A percentile compares a stretch with the other conserved stretches of the same genome.
These are phyloP conservation scores for Hyphochytrium catenoides DNA, from an alignment of 352 stramenopile species.

Conservation along the genomic window DNA sequence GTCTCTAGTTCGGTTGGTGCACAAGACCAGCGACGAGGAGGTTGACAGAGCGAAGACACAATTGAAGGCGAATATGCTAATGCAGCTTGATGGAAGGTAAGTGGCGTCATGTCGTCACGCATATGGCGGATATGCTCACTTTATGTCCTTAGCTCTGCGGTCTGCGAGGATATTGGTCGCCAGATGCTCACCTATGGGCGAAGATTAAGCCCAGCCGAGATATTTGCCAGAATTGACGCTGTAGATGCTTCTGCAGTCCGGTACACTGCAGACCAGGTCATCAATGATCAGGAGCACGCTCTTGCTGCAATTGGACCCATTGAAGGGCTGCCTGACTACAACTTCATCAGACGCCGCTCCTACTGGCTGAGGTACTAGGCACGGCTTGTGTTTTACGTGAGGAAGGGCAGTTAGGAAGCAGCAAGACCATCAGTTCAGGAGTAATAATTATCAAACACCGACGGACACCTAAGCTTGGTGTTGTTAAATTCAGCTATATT, in stretches of 20 bases:
- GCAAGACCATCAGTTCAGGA: no score
- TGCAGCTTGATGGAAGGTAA: conserved; percentile 95
- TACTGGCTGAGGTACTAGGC: conserved; percentile 88
- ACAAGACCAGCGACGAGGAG: conserved; percentile 91
- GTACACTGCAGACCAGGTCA: conserved; percentile 49
- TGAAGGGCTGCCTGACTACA: conserved; percentile 97
- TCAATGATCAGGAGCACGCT: conserved; percentile 98
- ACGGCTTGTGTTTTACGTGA: no score
- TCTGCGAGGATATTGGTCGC: conserved; percentile 98
- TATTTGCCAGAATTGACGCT: conserved; percentile 96
- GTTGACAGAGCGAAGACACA: conserved; percentile 92
- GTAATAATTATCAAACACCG: no score
- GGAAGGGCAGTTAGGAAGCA: no score
- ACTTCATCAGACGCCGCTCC: conserved; percentile 94
- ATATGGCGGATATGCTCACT: no score
- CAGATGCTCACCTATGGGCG: conserved; percentile 90
- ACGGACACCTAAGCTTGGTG: no score
- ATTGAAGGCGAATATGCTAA: conserved; percentile 98
- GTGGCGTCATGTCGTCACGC: no score
- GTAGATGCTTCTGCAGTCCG: conserved; percentile 83
- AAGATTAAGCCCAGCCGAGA: conserved; percentile 91
- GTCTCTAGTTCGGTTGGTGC: conserved; percentile 76
- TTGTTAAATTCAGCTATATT: no score
- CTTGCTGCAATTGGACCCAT: conserved; percentile 90
- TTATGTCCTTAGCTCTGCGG: no score